A percentile compares a stretch with the other conserved stretches of the same genome.
These are phyloP conservation scores for Quercus lobata DNA, from an alignment of 331 rosid genomes.

Conservation along the genomic window DNA sequence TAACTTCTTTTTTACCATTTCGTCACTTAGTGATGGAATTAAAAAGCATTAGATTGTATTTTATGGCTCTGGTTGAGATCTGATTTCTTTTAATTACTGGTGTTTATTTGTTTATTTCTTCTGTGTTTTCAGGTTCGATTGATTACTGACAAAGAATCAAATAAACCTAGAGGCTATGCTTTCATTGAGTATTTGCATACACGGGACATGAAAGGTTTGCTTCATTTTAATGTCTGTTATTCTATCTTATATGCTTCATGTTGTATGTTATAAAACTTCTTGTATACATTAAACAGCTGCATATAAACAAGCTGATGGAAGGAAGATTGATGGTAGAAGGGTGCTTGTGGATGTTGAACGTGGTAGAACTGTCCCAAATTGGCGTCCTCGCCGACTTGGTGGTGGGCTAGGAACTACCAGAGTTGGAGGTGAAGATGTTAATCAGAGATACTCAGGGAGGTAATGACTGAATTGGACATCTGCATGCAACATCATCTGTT, in stretches of 20 bases:
- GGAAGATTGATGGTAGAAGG: slow-evolving; percentile 93
- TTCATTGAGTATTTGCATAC: slow-evolving; percentile 94
- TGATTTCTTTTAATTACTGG: slow-evolving; percentile 22
- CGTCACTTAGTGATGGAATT: slow-evolving; percentile 19
- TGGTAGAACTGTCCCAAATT: slow-evolving; percentile 98
- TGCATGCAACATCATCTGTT: not conserved
- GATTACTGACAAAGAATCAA: slow-evolving; percentile 61
- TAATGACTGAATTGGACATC: slow-evolving; percentile 1
- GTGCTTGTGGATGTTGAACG: slow-evolving; percentile 99
- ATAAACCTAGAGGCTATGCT: slow-evolving; percentile 89
- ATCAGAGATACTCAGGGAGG: slow-evolving; percentile 80
- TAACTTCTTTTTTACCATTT: slow-evolving; percentile 17
- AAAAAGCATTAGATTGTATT: slow-evolving; percentile 13
- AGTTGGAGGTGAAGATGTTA: slow-evolving; percentile 92
- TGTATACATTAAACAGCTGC: slow-evolving; percentile 62
- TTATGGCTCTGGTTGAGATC: slow-evolving; percentile 17
- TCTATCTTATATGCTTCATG: not conserved
- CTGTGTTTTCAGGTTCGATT: slow-evolving; percentile 65
- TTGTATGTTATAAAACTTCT: not conserved
- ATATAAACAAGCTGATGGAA: slow-evolving; percentile 99
- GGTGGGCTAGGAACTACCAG: slow-evolving; percentile 98
- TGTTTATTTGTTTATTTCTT: slow-evolving; percentile 12
- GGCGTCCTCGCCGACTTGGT: slow-evolving; percentile 97
- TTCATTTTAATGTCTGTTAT: not conserved
- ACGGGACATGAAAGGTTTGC: slow-evolving; percentile 95